Evolutionary conservation across 306 rosid species (phyloP), one percentile per base, ranked within the genome.

Genomic region (Castanea crenata): DNA sequence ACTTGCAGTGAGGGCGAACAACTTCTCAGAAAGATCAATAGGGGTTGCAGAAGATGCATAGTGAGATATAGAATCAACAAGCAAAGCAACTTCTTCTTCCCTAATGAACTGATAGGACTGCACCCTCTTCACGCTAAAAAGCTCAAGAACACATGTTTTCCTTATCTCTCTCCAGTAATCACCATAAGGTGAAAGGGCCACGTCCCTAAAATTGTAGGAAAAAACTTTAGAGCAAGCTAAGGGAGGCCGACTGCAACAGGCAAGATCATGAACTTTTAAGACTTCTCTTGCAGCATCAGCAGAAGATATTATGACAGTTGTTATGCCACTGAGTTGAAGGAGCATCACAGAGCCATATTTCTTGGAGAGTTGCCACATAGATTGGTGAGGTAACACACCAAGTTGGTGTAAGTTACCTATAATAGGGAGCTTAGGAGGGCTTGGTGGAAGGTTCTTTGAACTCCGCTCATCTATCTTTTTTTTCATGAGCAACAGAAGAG

Each of bases 351-450:
- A 77, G 14, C 90, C 88, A 21, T 74, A 58, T 10, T 23, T 29
- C 19, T 72, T 61, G 1, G 86, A 79, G 52, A 87, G 85, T 8
- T 12, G 73, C 76, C 74, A 23, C 5, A 78, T 16, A 51, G 86
- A 76, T 14, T 49, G 44, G 58, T 85, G 88, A 1, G 76, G 73
- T 21, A 81, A 49, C 6, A 72, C 14, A 2, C 90, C 87, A 23
- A 86, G n/a, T 55, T 86, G 83, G 59, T 83, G 85, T 20, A 86
- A 64, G 74, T 86, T 86, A 1, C 90, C 88, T 34, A 82, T 74
- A 18, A 84, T 18, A 10, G 90, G 86, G 58, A 87, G 83, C 88
- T 49, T 73, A 1, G 85, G 83, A 44, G 86, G 90, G 69, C 81
- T 49, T 8, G 88, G 88, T 3, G 86, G 88, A 41, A 46, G 12